A percentile compares a stretch with the other conserved stretches of the same genome.
These are phyloP conservation scores for Pythium phragmitis DNA, from an alignment of 352 stramenopile genomes.

Conservation along the genomic window DNA sequence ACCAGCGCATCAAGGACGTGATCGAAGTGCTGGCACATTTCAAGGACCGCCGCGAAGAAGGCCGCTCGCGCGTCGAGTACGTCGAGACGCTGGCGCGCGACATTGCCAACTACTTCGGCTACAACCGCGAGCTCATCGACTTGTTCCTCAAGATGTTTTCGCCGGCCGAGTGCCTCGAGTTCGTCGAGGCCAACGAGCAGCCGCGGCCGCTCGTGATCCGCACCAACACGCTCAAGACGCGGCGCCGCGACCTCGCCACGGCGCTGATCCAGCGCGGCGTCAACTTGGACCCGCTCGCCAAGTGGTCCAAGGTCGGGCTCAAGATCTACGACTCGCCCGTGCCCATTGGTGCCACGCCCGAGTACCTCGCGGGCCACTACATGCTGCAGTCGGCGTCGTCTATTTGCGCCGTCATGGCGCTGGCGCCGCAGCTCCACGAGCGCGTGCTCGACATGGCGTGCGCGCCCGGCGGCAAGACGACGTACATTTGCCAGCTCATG, in stretches of 20 bases:
- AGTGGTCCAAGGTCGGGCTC: conserved; percentile 99
- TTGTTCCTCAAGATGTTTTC: conserved; percentile 98
- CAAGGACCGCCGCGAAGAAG: conserved; percentile 91
- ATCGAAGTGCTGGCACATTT: conserved; percentile 95
- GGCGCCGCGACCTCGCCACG: conserved; percentile 97
- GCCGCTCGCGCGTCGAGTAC: conserved; percentile 94
- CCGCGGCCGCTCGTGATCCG: conserved; percentile 97
- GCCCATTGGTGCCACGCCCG: conserved; percentile 98
- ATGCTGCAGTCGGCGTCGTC: conserved; percentile 99
- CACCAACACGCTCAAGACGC: conserved; percentile 99
- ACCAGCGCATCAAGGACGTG: conserved; percentile 94
- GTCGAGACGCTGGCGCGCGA: conserved; percentile 92
- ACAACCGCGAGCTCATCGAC: conserved; percentile 98
- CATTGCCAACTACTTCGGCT: conserved; percentile 97
- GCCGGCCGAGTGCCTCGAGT: conserved; percentile 97
- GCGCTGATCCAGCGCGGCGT: conserved; percentile 99
- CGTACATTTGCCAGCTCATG: conserved; percentile 99
- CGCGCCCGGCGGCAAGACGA: conserved; percentile 99
- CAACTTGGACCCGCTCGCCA: conserved; percentile 96
- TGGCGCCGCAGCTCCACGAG: conserved; percentile 96
- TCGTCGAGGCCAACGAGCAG: conserved; percentile 98
- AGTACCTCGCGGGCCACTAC: conserved; percentile 99
- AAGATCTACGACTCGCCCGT: conserved; percentile 99
- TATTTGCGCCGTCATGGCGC: conserved; percentile 98
- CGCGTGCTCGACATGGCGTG: conserved; percentile 98